phyloP scores from a whole-genome alignment of 805 yeast genomes.

The Saccharomyces kudriavzevii region DNA sequence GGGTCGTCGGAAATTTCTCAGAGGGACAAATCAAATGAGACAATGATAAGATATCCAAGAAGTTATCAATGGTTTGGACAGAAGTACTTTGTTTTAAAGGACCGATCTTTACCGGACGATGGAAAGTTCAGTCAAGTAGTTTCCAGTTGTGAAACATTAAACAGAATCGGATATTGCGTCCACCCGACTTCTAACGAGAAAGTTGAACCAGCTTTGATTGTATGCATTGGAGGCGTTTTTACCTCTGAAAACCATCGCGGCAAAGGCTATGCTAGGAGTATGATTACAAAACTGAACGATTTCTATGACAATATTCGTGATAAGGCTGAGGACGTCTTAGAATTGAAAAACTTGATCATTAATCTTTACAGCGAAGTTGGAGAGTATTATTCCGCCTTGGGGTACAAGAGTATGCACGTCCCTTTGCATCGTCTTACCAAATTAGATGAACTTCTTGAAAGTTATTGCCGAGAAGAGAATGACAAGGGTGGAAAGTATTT shows the following conservation, averaged over 20 bases:
- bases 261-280: conserved; percentile 45
- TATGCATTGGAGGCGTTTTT: conserved; percentile 53
- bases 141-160: conserved; percentile 36
- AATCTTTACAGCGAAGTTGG: conserved; percentile 70
- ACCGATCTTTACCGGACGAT: conserved; percentile 16
- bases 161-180: conserved; percentile 31
- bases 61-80: conserved; percentile 27
- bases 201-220: conserved; percentile 27
- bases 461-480: conserved; percentile 9
- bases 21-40: conserved; percentile 9
- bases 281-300: conserved; percentile 36
- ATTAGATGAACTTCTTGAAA: conserved; percentile 14
- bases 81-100: conserved; percentile 31
- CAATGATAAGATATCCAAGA: conserved; percentile 12
- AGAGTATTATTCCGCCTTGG: conserved; percentile 54
- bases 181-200: conserved; percentile 20
- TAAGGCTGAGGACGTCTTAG: conserved; percentile 18
- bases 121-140: conserved; percentile 31
- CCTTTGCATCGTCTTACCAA: conserved; percentile 30
- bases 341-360: conserved; percentile 29
- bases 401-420: conserved; percentile 40
- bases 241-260: conserved; percentile 42
- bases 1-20: conserved; percentile 26
- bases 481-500: conserved; percentile 17
- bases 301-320: conserved; percentile 27